Evolutionary conservation across 768 basidiomycete genomes (phyloP).

Genomic region (Pulveroboletus ravenelii): DNA sequence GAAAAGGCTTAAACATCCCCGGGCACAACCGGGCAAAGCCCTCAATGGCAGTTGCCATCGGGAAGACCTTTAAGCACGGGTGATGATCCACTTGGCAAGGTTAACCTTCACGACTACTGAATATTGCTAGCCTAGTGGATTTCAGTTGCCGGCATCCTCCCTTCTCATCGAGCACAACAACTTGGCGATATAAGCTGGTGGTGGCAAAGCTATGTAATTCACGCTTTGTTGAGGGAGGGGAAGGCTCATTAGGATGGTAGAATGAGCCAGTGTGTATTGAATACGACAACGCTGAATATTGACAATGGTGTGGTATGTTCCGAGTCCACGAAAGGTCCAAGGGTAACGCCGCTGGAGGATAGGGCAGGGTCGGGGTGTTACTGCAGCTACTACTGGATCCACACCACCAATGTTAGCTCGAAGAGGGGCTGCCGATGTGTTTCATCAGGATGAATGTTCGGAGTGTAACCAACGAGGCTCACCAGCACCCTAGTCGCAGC

Average conservation of each 20-base stretch:
- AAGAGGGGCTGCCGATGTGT: neutral
- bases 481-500: constrained; percentile 63
- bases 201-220: neutral
- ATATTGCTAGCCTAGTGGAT: too few species aligned
- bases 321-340: neutral
- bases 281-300: neutral
- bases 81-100: neutral
- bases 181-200: neutral
- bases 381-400: neutral
- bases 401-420: neutral
- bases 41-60: too few species aligned
- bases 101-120: neutral
- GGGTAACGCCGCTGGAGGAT: neutral
- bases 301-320: neutral
- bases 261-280: neutral
- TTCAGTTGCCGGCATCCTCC: neutral
- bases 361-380: neutral
- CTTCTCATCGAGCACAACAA: neutral
- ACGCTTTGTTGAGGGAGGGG: neutral
- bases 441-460: neutral
- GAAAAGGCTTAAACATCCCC: neutral
- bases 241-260: neutral
- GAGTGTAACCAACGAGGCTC: neutral
- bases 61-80: neutral
- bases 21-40: neutral